Percentiles rank a stretch among this genome's conserved stretches.
These are phyloP conservation scores for Mycena belliarum DNA, from an alignment of 768 basidiomycete species.

Conservation along the genomic window DNA sequence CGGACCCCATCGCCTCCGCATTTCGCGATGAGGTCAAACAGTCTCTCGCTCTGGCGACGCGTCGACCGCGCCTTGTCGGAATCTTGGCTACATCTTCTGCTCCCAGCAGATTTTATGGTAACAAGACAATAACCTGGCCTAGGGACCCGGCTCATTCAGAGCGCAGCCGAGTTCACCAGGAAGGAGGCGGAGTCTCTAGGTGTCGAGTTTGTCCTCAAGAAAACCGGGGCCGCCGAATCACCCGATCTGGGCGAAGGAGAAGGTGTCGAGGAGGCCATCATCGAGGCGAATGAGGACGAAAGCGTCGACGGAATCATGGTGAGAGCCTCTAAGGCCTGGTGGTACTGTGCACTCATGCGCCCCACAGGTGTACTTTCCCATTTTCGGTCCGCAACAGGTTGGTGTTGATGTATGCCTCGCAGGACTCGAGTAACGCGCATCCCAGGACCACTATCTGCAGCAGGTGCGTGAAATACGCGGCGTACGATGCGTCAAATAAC, in stretches of 20 bases:
- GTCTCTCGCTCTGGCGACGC: conserved; percentile 36
- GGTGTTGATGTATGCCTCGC: conserved; percentile 26
- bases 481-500: neutral
- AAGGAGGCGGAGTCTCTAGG: conserved; percentile 65
- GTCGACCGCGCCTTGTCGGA: conserved; percentile 79
- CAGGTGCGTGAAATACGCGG: conserved; percentile 52
- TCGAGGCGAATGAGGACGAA: conserved; percentile 89
- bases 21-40: conserved; percentile 71
- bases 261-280: conserved; percentile 93
- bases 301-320: conserved; percentile 95
- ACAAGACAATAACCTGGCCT: conserved; percentile 83
- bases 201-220: conserved; percentile 80
- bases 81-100: conserved; percentile 85
- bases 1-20: conserved; percentile 69
- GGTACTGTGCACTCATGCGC: neutral
- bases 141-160: too few species aligned
- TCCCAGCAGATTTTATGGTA: conserved; percentile 81
- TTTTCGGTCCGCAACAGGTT: conserved; percentile 88
- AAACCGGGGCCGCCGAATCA: conserved; percentile 62
- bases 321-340: conserved; percentile 22
- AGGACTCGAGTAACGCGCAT: conserved; percentile 2
- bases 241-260: conserved; percentile 71
- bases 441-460: conserved; percentile 93
- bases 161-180: too few species aligned
- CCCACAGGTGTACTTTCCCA: conserved; percentile 89